Evolutionary conservation across 441 rosid species (phyloP), one percentile per base, ranked within the genome.

Genomic region (Monsonia emarginata): DNA sequence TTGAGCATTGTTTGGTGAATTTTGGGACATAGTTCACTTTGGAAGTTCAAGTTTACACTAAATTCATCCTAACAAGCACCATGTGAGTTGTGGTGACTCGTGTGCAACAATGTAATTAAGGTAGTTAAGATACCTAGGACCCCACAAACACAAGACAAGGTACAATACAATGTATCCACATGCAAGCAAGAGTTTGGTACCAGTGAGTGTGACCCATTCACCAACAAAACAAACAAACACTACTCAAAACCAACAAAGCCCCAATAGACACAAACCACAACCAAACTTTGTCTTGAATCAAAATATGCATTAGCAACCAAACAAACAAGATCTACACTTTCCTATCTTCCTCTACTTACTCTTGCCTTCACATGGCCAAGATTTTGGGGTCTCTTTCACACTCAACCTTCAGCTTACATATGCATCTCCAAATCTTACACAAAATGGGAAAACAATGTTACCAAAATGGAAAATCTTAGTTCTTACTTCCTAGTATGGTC

Each of bases 171-270:
- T 24, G 50, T 44, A 44, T 25, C 64, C 72, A 57, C 38, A 54
- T 48, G 67, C 69, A 0, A 18, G 67, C 69, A 0, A 18, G 44
- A 61, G 69, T 73, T 32, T 71, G 83, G 69, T 69, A 26, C 69
- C 44, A 22, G 62, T 31, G 34, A 36, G 59, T 24, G 34, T 40
- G 63, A 27, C 56, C 38, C 69, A 48, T 31, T 58, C 42, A 69
- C 65, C 70, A 22, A 63, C 50, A 54, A 65, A 16, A 57, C 56
- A 54, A 52, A 65, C 56, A 52, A 40, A 58, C 25, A 31, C 0
- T 10, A 34, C 24, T 52, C 4, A 3, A 31, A 19, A 69, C 54
- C 67, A 40, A 18, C 38, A 65, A 67, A 62, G 65, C n/a, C 36
- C 63, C 14, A 71, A 22, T 5, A 10, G 22, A 24, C 50, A 50